Conservation (phyloP, 2,329 filamentous ascomycete species). For the Colletotrichum echinochloae region DNA sequence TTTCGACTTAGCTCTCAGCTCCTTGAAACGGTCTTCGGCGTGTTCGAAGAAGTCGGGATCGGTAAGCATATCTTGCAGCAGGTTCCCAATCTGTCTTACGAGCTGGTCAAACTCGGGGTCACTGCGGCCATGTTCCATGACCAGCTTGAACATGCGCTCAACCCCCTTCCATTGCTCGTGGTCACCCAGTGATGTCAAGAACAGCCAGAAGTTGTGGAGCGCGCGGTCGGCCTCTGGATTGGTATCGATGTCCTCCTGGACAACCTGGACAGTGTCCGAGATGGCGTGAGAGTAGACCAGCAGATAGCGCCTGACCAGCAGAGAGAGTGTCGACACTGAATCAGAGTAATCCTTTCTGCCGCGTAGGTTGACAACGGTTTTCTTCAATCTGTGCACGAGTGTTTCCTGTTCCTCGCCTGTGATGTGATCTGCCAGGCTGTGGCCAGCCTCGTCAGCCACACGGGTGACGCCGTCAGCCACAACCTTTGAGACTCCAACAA, state of each 20-base stretch:
- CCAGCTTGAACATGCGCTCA: conserved; percentile 73
- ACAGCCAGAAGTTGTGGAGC: conserved; percentile 81
- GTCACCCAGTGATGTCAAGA: conserved; percentile 85
- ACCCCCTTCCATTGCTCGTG: conserved; percentile 80
- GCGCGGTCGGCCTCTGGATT: conserved; percentile 83
- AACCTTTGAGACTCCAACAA: conserved; percentile 65
- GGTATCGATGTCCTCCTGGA: conserved; percentile 77
- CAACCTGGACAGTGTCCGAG: conserved; percentile 73
- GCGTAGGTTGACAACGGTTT: conserved; percentile 79
- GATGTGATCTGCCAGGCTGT: conserved; percentile 81
- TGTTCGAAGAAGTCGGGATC: conserved; percentile 89
- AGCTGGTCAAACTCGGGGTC: conserved; percentile 87
- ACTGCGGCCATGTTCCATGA: conserved; percentile 79
- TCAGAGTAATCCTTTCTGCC: conserved; percentile 85
- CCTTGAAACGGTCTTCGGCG: conserved; percentile 67
- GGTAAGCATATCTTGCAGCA: conserved; percentile 83
- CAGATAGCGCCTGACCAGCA: conserved; percentile 83
- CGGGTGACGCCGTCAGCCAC: conserved; percentile 66
- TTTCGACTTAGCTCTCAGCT: conserved; percentile 66
- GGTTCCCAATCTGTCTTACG: conserved; percentile 77
- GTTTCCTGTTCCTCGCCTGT: conserved; percentile 78
- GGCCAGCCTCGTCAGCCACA: conserved; percentile 68
- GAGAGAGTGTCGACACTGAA: conserved; percentile 82
- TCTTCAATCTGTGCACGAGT: conserved; percentile 80
- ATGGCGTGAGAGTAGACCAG: conserved; percentile 80